Evolutionary conservation across 2,329 filamentous ascomycete genomes (phyloP), one percentile per base, ranked within the genome.

Genomic region (Paracamarosporium sp.): DNA sequence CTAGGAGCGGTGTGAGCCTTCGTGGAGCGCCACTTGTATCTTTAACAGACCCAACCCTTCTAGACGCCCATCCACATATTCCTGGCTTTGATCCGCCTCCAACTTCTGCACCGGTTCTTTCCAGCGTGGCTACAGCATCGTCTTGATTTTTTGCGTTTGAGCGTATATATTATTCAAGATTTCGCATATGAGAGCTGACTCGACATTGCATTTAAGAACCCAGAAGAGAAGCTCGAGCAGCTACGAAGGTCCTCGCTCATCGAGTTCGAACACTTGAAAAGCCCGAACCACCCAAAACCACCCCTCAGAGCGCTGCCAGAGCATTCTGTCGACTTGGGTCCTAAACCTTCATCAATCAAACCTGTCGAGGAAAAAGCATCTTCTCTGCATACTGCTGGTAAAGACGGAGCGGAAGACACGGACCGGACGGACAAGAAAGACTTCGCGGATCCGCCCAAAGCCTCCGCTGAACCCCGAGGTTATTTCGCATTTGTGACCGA

Each of bases 241-340:
- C 76, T 83, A 11, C 78, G 80, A 41, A 75, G 79, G 25, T 78
- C 74, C 33, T 82, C 80, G 2, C 67, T 82, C 17, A 63, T 78
- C 60, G 76, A 79, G 58, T 70, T 78, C 61, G 75, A 79, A 55
- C 76, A 78, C 55, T 58, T 79, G 50, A 77, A 70, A 57, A 66
- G 68, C 27, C 71, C 72, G 7, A 60, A 66, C 20, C 69, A 75
- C 36, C 67, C 70, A 15, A 41, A 73, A 20, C 63, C 69, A 1
- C 75, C 76, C 2, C 45, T 72, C 36, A 68, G 76, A 54, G 63
- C 67, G 15, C 60, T 77, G 25, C 76, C 76, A n/a, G 74, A 77
- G 50, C 75, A 77, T 47, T 76, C 74, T 1, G 59, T 73, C 9
- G 45, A 48, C 47, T 61, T 3, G 35, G 59, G n/a, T 48, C 51